A percentile compares a stretch with the other conserved stretches of the same genome.
Conservation (phyloP, 495 filamentous ascomycete species). For the Penicillium psychrofluorescens region DNA sequence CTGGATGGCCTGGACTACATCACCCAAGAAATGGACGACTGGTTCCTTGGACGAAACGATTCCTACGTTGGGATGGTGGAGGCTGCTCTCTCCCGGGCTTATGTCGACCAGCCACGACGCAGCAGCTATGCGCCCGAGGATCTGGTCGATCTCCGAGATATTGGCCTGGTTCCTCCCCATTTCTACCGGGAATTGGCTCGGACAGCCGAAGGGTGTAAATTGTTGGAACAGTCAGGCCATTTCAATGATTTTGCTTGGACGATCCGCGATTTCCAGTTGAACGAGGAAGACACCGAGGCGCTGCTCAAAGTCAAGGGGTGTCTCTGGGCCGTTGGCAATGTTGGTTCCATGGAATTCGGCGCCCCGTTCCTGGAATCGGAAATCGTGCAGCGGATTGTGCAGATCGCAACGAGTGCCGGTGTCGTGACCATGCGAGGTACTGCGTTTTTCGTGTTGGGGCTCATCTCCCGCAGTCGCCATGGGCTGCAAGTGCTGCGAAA, state of each 20-base stretch:
- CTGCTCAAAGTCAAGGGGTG: slow-evolving; percentile 94
- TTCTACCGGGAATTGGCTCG: slow-evolving; percentile 95
- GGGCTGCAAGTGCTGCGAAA: slow-evolving; percentile 83
- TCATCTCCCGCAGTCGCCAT: slow-evolving; percentile 87
- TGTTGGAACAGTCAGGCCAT: slow-evolving; percentile 87
- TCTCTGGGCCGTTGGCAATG: slow-evolving; percentile 95
- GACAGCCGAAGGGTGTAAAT: slow-evolving; percentile 83
- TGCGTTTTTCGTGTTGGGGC: slow-evolving; percentile 88
- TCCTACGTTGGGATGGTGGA: slow-evolving; percentile 92
- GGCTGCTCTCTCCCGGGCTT: slow-evolving; percentile 85
- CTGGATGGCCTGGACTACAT: slow-evolving; percentile 96
- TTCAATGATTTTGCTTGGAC: slow-evolving; percentile 87
- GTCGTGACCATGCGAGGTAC: slow-evolving; percentile 91
- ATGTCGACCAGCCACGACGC: slow-evolving; percentile 51
- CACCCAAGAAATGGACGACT: slow-evolving; percentile 98
- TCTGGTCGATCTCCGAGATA: slow-evolving; percentile 49
- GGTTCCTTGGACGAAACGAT: slow-evolving; percentile 95
- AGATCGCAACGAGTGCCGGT: slow-evolving; percentile 78
- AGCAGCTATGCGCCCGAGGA: slow-evolving; percentile 43
- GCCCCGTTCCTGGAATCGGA: slow-evolving; percentile 84
- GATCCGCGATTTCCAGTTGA: slow-evolving; percentile 75
- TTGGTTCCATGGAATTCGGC: slow-evolving; percentile 95
- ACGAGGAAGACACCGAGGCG: slow-evolving; percentile 77
- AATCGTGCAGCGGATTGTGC: slow-evolving; percentile 75
- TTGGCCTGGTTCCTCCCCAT: slow-evolving; percentile 78